Evolutionary conservation across 2,329 filamentous ascomycete species (phyloP), one percentile per base, ranked within the genome.

Genomic region (Xylariaceae sp.): DNA sequence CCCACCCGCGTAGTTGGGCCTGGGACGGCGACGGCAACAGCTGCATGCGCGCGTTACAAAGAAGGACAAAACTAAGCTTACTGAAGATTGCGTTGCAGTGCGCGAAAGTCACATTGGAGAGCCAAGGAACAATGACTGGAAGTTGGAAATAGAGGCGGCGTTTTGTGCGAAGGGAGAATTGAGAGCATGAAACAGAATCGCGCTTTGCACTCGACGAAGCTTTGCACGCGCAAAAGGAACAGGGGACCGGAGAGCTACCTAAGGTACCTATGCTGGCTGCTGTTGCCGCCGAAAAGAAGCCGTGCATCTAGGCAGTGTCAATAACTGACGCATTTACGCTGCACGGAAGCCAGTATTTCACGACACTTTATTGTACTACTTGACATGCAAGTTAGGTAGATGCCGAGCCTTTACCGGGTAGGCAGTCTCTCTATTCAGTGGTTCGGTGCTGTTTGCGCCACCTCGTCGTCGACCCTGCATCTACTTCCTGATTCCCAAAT

Each of bases 181-280:
- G 48, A 39, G 51, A 42, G 44, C 43, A 45, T 54, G 41, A 39
- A 46, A 44, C 45, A 33, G 38, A 15, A 33, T 49, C 36, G 32
- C 41, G 45, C 48, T 33, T 17, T 36, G 35, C n/a, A n/a, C n/a
- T n/a, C n/a, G n/a, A n/a, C 30, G 35, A 27, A 48, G 40, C 44
- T 50, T 53, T 33, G 49, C 44, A 47, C 52, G 54, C 54, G 54
- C 47, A 52, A 42, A 27, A 27, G 22, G 22, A 7, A 27, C 22
- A 27, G 22, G 22, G 22, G 4, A 27, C 22, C 4, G 22, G 35
- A 48, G 47, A 44, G 44, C 38, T 47, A 14, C 18, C n/a, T n/a
- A n/a, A n/a, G n/a, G n/a, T n/a, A n/a, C n/a, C n/a, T n/a, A n/a
- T n/a, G n/a, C n/a, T n/a, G n/a, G n/a, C n/a, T n/a, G n/a, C n/a